Conservation (phyloP, 768 basidiomycete genomes). For the Phanerodontia chrysosporium region DNA sequence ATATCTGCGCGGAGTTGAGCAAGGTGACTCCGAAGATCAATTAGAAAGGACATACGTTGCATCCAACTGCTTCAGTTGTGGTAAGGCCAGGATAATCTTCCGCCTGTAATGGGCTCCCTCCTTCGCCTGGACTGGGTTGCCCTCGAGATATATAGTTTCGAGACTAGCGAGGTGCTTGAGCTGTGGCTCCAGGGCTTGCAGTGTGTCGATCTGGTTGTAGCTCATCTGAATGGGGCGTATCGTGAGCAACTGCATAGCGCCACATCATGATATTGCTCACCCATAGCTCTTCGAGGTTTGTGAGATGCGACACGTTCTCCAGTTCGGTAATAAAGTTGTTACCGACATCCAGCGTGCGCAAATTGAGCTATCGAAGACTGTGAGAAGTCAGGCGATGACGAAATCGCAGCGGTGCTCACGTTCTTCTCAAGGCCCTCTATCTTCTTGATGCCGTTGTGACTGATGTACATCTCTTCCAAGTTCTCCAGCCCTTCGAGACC, state of each 20-base stretch:
- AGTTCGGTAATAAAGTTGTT: slow-evolving; percentile 77
- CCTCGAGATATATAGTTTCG: slow-evolving; percentile 91
- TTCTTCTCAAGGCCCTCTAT: slow-evolving; percentile 86
- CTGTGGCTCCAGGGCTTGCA: slow-evolving; percentile 64
- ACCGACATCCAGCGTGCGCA: slow-evolving; percentile 85
- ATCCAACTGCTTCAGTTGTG: slow-evolving; percentile 90
- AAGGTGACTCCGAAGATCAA: neutral
- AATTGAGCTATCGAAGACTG: slow-evolving; percentile 39
- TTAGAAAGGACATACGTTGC: slow-evolving; percentile 68
- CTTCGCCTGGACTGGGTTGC: slow-evolving; percentile 82
- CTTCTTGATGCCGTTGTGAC: slow-evolving; percentile 84
- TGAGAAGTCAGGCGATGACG: neutral
- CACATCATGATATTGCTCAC: slow-evolving; percentile 38
- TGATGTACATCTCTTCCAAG: slow-evolving; percentile 88
- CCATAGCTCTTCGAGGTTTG: slow-evolving; percentile 89
- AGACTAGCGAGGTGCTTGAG: slow-evolving; percentile 58
- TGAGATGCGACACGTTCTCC: slow-evolving; percentile 79
- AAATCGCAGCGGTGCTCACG: slow-evolving; percentile 37
- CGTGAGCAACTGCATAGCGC: neutral
- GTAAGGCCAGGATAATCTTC: slow-evolving; percentile 84
- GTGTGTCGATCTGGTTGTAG: slow-evolving; percentile 75
- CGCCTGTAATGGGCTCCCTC: slow-evolving; percentile 80
- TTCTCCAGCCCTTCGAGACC: slow-evolving; percentile 65
- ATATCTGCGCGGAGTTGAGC: slow-evolving; percentile 12
- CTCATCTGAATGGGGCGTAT: slow-evolving; percentile 57